Conservation (phyloP, 345 rosid species). For the Citrus trifoliata region DNA sequence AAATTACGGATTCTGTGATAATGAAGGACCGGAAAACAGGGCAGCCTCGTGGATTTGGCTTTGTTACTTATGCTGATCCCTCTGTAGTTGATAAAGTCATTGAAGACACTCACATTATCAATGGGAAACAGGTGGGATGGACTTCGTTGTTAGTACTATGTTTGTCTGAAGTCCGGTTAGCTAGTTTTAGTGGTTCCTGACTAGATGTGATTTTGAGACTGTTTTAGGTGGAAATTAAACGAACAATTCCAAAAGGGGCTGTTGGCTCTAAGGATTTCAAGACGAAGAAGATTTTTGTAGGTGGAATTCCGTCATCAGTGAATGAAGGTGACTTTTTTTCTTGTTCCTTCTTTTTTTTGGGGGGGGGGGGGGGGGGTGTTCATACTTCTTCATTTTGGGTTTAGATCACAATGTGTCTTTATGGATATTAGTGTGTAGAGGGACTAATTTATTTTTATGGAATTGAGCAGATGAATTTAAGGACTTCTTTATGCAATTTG, state of each 20-base stretch:
- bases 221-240: conserved; percentile 81
- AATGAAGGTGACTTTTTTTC: conserved; percentile 56
- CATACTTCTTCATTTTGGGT: not conserved
- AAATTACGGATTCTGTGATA: conserved; percentile 91
- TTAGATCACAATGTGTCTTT: not conserved
- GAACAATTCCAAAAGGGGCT: conserved; percentile 89
- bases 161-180: not conserved
- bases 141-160: not conserved
- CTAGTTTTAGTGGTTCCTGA: not conserved
- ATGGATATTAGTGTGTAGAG: not conserved
- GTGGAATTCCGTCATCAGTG: conserved; percentile 83
- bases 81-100: conserved; percentile 87
- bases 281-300: conserved; percentile 96
- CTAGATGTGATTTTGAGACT: conserved; percentile 7
- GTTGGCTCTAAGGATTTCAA: conserved; percentile 70
- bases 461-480: conserved; percentile 62
- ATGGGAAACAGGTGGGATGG: conserved; percentile 76
- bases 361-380: too few species aligned
- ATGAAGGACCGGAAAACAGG: conserved; percentile 95
- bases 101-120: conserved; percentile 65
- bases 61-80: conserved; percentile 88
- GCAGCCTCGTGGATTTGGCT: conserved; percentile 95
- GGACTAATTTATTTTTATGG: conserved; percentile 13
- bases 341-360: too few species aligned
- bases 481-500: conserved; percentile 67